Conservation (phyloP, 1,284 basidiomycete genomes). For the Microbotryum saponariae region DNA sequence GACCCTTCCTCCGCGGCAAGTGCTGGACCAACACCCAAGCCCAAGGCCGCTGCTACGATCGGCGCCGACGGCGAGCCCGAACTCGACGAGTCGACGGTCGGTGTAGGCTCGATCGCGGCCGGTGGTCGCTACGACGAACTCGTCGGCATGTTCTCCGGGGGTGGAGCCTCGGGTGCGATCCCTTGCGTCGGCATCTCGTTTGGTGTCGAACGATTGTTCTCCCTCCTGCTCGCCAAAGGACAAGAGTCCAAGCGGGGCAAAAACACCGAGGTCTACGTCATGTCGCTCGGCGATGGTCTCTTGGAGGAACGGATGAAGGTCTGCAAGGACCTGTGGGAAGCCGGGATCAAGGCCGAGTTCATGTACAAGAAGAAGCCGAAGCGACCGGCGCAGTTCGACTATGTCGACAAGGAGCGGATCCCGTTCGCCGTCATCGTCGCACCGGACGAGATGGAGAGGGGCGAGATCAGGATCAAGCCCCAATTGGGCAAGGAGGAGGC, state of each 20-base stretch:
- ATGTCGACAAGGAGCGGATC: conserved; percentile 83
- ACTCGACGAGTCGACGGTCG: conserved; percentile 83
- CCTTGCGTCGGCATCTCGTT: conserved; percentile 93
- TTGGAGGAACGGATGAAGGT: conserved; percentile 78
- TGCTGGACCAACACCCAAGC: conserved; percentile 28
- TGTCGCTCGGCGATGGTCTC: conserved; percentile 85
- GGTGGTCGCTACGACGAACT: conserved; percentile 96
- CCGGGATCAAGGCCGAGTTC: conserved; percentile 90
- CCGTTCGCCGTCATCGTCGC: conserved; percentile 89
- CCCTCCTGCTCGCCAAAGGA: conserved; percentile 73
- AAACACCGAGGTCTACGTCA: conserved; percentile 89
- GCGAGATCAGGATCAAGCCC: conserved; percentile 83
- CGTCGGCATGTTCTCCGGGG: conserved; percentile 82
- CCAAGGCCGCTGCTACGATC: conserved; percentile 46
- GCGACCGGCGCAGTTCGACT: conserved; percentile 72
- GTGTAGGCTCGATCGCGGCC: conserved; percentile 94
- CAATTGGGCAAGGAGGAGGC: conserved; percentile 61
- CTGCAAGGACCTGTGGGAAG: conserved; percentile 72
- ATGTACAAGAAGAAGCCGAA: conserved; percentile 90
- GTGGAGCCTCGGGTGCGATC: conserved; percentile 50
- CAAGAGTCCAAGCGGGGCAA: conserved; percentile 65
- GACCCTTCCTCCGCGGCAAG: conserved; percentile 36
- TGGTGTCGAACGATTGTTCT: conserved; percentile 93
- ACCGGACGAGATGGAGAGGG: conserved; percentile 71
- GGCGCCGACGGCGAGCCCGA: conserved; percentile 64